A percentile compares a stretch with the other conserved stretches of the same genome.
Evolutionary conservation across 2,329 filamentous ascomycete genomes (phyloP).

Genomic region (Aspergillus sergii): DNA sequence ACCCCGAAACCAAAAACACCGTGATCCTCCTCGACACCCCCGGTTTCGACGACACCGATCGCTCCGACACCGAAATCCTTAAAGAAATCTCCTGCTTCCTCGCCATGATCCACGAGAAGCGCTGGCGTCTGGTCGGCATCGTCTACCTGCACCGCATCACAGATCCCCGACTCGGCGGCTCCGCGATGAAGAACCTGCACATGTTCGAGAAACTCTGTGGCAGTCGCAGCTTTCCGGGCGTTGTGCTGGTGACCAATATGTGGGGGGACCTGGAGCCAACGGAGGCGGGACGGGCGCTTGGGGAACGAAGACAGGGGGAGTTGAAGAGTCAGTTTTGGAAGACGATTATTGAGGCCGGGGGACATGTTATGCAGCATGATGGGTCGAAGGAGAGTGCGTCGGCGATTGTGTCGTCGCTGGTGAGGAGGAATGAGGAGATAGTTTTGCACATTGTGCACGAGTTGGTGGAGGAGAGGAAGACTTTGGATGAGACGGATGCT

Average conservation of each 20-base stretch:
- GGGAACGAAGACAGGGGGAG: neutral
- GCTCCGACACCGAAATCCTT: constrained; percentile 9
- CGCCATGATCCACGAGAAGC: neutral
- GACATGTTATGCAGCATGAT: neutral
- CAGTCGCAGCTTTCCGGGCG: neutral
- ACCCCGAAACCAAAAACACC: neutral
- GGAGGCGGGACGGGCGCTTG: neutral
- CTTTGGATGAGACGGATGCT: constrained; percentile 9
- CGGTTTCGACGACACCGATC: constrained; percentile 19
- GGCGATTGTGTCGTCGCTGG: neutral
- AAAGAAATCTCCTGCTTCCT: constrained; percentile 1
- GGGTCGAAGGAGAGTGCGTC: neutral
- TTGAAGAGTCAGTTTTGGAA: neutral
- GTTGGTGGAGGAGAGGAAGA: constrained; percentile 7
- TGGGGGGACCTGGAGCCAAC: neutral
- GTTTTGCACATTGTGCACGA: neutral
- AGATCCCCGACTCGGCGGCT: neutral
- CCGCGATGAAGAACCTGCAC: neutral
- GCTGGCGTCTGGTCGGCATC: neutral
- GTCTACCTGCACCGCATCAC: constrained; percentile 9
- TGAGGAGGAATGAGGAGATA: neutral
- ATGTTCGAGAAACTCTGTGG: constrained; percentile 9
- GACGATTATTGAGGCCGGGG: neutral
- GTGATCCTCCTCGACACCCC: constrained; percentile 21
- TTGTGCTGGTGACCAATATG: constrained; percentile 1